Evolutionary conservation across 1,139 yeast species (phyloP).

Genomic region (Geotrichum siamense): DNA sequence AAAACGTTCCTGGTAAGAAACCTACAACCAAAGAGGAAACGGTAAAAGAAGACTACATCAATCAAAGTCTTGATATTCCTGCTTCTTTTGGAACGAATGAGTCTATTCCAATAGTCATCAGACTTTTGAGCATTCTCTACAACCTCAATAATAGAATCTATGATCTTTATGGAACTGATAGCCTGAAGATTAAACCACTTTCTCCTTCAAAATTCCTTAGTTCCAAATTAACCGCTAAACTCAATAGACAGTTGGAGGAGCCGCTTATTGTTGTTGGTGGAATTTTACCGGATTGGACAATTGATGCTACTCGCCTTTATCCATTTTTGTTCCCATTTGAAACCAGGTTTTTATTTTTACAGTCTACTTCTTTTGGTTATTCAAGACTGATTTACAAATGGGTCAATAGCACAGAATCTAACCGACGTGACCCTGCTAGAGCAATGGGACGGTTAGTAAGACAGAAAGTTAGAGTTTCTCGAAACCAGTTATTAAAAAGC

Average conservation of each 20-base stretch:
- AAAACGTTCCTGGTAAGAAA: slow-evolving; percentile 37
- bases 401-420: slow-evolving; percentile 35
- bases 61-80: slow-evolving; percentile 28
- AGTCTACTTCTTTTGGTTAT: slow-evolving; percentile 87
- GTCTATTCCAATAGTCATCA: slow-evolving; percentile 46
- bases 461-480: slow-evolving; percentile 71
- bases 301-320: slow-evolving; percentile 59
- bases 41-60: slow-evolving; percentile 34
- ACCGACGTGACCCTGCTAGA: slow-evolving; percentile 18
- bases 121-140: slow-evolving; percentile 49
- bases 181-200: slow-evolving; percentile 21
- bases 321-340: slow-evolving; percentile 85
- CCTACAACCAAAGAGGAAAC: slow-evolving; percentile 20
- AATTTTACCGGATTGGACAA: slow-evolving; percentile 79
- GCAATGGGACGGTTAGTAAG: slow-evolving; percentile 72
- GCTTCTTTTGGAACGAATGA: slow-evolving; percentile 39
- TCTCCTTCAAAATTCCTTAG: slow-evolving; percentile 53
- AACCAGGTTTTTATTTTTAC: slow-evolving; percentile 68
- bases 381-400: slow-evolving; percentile 76
- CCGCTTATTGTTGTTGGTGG: slow-evolving; percentile 86
- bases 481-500: slow-evolving; percentile 65
- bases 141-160: slow-evolving; percentile 38
- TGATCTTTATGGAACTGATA: slow-evolving; percentile 23
- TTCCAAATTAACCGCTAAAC: slow-evolving; percentile 77
- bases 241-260: slow-evolving; percentile 83